Percentiles rank a stretch among this genome's conserved stretches.
Conservation (phyloP, 2,329 filamentous ascomycete species). For the Incumbomyces lentus region DNA sequence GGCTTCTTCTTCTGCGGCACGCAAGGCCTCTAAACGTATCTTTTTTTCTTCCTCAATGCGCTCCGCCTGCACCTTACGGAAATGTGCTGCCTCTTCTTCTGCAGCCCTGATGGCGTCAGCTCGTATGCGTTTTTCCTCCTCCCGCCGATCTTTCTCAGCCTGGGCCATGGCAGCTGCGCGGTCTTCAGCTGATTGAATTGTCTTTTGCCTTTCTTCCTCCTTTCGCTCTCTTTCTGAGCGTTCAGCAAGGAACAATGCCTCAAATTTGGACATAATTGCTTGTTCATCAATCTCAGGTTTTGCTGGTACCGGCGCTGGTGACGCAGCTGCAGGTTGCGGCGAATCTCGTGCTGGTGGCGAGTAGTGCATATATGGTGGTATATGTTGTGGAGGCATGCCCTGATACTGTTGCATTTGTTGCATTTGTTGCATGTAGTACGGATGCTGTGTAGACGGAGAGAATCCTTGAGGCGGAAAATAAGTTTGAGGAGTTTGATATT, state of each 20-base stretch:
- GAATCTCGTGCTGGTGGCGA: slow-evolving; percentile 2
- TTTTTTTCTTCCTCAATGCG: slow-evolving; percentile 25
- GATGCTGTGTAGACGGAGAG: background rate
- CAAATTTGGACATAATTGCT: slow-evolving; percentile 3
- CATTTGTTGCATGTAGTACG: slow-evolving; percentile 6
- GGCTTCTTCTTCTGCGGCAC: slow-evolving; percentile 16
- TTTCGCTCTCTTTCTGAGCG: slow-evolving; percentile 2
- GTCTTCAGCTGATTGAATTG: slow-evolving; percentile 42
- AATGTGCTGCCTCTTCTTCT: slow-evolving; percentile 21
- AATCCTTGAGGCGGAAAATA: slow-evolving; percentile 5
- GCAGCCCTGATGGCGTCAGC: slow-evolving; percentile 22
- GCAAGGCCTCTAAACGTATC: slow-evolving; percentile 24
- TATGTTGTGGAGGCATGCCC: slow-evolving; percentile 1
- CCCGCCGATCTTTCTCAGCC: slow-evolving; percentile 3
- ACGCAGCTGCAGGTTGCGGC: slow-evolving; percentile 1
- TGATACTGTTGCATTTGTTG: slow-evolving; percentile 6
- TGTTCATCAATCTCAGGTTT: slow-evolving; percentile 11
- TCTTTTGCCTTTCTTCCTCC: slow-evolving; percentile 13
- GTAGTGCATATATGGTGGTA: slow-evolving; percentile 6
- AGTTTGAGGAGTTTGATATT: background rate
- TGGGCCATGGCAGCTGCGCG: slow-evolving; percentile 37
- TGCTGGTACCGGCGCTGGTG: slow-evolving; percentile 4
- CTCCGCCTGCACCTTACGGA: slow-evolving; percentile 40
- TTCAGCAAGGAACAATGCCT: slow-evolving; percentile 2
- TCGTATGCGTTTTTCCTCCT: slow-evolving; percentile 22